Evolutionary conservation across 2,329 filamentous ascomycete species (phyloP).

Genomic region (Didymella arachidicola): DNA sequence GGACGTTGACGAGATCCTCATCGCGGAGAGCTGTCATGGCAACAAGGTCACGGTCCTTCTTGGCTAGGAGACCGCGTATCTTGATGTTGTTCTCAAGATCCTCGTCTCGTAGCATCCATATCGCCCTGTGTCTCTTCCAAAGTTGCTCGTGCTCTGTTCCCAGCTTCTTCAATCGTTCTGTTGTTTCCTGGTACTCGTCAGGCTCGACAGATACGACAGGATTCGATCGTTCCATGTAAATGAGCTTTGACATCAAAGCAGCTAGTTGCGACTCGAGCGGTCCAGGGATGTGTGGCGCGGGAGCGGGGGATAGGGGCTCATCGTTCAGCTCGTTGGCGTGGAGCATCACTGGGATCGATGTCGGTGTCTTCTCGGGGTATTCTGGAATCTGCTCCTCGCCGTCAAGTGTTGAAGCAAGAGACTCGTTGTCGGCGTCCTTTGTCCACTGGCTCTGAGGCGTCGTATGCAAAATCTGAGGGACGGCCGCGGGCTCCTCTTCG

Average conservation of each 20-base stretch:
- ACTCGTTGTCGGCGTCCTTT: conserved; percentile 44
- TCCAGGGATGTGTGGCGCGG: conserved; percentile 41
- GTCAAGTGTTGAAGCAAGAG: conserved; percentile 43
- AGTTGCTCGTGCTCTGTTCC: conserved; percentile 50
- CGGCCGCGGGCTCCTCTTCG: conserved; percentile 21
- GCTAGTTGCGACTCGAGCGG: conserved; percentile 49
- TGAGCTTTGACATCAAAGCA: conserved; percentile 49
- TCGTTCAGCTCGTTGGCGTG: conserved; percentile 25
- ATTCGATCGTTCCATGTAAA: conserved; percentile 47
- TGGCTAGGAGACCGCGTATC: conserved; percentile 51
- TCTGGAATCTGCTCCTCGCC: conserved; percentile 39
- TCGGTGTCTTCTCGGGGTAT: conserved; percentile 43
- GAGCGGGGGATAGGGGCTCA: conserved; percentile 29
- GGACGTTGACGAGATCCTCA: conserved; percentile 53
- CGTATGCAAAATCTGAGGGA: conserved; percentile 26
- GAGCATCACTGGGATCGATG: conserved; percentile 26
- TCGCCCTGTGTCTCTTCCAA: conserved; percentile 50
- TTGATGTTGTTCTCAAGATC: conserved; percentile 56
- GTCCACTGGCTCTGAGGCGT: conserved; percentile 17
- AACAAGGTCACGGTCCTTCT: conserved; percentile 51
- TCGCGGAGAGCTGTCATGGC: conserved; percentile 52
- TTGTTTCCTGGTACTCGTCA: conserved; percentile 47
- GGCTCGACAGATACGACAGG: conserved; percentile 48
- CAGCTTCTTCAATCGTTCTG: conserved; percentile 42
- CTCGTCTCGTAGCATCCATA: conserved; percentile 53